Evolutionary conservation across 2,329 filamentous ascomycete genomes (phyloP).

Genomic region (Didymella lethalis): DNA sequence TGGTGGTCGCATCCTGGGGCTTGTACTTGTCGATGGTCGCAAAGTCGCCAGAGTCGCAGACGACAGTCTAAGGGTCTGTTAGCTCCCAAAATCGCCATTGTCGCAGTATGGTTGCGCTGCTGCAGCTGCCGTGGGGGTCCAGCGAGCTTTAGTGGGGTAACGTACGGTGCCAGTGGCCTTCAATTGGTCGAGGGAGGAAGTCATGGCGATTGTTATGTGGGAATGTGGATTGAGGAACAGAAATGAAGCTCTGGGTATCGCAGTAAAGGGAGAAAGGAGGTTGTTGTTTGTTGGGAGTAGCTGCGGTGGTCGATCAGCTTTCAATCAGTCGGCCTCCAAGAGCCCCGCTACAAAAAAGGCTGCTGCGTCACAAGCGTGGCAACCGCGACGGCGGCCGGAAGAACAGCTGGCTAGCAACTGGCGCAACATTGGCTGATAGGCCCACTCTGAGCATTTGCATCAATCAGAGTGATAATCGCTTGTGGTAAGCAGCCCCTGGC

Average conservation of each 20-base stretch:
- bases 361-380: conserved; percentile 48
- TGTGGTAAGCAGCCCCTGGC: conserved; percentile 32
- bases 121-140: conserved; percentile 18
- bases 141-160: conserved; percentile 48
- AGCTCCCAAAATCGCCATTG: conserved; percentile 12
- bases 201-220: conserved; percentile 63
- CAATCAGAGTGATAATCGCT: conserved; percentile 38
- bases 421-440: conserved; percentile 24
- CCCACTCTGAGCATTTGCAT: conserved; percentile 30
- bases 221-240: conserved; percentile 11
- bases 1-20: conserved; percentile 99
- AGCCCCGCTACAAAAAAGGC: conserved; percentile 32
- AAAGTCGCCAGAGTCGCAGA: conserved; percentile 90
- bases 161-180: conserved; percentile 96
- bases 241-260: conserved; percentile 4
- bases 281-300: conserved; percentile 33
- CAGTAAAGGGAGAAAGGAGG: conserved; percentile 6
- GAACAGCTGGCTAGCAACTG: conserved; percentile 29
- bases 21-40: conserved; percentile 98
- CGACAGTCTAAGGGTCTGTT: conserved; percentile 73
- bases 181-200: conserved; percentile 92
- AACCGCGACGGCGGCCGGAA: conserved; percentile 31
- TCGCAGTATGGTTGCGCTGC: conserved; percentile 1
- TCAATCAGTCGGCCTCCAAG: conserved; percentile 35
- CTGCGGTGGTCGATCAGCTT: conserved; percentile 32